Percentiles rank a stretch among this genome's conserved stretches.
Evolutionary conservation across 768 basidiomycete species (phyloP).

Genomic region (Lactifluus rugatus): DNA sequence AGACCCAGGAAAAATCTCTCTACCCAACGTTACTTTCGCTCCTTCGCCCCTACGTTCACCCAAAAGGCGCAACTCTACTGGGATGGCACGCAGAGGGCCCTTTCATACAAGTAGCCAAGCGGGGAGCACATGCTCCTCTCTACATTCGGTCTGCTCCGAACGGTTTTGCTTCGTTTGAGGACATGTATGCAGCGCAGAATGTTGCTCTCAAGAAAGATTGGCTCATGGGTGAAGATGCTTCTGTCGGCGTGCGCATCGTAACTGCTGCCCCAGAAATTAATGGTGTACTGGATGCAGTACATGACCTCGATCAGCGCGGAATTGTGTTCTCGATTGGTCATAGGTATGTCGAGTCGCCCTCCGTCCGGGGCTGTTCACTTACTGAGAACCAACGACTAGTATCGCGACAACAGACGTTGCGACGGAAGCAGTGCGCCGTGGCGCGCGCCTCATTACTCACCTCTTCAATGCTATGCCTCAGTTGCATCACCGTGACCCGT

Average conservation of each 20-base stretch:
- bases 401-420: constrained; percentile 68
- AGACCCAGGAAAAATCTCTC: constrained; percentile 73
- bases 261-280: constrained; percentile 82
- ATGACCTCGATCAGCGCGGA: constrained; percentile 50
- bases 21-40: constrained; percentile 64
- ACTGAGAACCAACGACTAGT: constrained; percentile 30
- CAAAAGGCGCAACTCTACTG: constrained; percentile 59
- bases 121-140: constrained; percentile 70
- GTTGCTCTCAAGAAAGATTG: constrained; percentile 57
- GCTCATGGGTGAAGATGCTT: constrained; percentile 38
- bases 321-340: constrained; percentile 84
- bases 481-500: constrained; percentile 82
- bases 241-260: constrained; percentile 61
- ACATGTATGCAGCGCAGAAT: constrained; percentile 61
- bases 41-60: constrained; percentile 55
- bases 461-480: constrained; percentile 92
- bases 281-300: constrained; percentile 67
- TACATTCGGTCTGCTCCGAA: constrained; percentile 53
- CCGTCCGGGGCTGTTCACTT: neutral
- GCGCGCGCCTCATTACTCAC: constrained; percentile 83
- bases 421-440: constrained; percentile 55
- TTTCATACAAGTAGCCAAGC: constrained; percentile 72
- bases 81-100: constrained; percentile 93
- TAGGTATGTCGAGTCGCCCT: constrained; percentile 38
- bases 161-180: constrained; percentile 61